Percentiles rank a stretch among this genome's conserved stretches.
phyloP scores from a whole-genome alignment of 2,329 filamentous ascomycete species.

The Periconia digitata region DNA sequence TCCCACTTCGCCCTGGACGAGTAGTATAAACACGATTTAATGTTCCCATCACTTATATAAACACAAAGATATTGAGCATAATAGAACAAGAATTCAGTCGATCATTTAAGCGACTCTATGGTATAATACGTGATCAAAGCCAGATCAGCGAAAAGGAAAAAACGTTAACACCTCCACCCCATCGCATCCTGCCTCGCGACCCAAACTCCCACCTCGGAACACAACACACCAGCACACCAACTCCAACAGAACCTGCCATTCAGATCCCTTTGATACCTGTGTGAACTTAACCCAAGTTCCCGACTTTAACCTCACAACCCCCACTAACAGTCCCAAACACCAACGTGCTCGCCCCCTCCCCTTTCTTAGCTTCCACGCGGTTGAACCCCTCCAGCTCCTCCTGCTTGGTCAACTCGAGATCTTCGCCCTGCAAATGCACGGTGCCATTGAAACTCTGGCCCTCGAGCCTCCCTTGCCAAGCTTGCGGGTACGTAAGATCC shows the following conservation, averaged over 20 bases:
- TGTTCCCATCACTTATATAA: no score
- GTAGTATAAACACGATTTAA: no score
- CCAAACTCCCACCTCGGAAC: no score
- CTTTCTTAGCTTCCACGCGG: slow-evolving; percentile 45
- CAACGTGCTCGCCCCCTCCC: slow-evolving; percentile 35
- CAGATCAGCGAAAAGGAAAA: background rate
- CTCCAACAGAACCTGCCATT: no score
- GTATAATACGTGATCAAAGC: slow-evolving; percentile 7
- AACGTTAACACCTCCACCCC: background rate
- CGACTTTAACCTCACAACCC: slow-evolving; percentile 34
- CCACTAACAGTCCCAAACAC: slow-evolving; percentile 38
- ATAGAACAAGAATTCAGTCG: background rate
- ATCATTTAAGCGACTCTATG: slow-evolving; percentile 3
- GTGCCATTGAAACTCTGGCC: slow-evolving; percentile 41
- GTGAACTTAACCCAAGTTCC: slow-evolving; percentile 18
- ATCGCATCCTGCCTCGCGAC: background rate
- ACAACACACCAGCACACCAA: background rate
- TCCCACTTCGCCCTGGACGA: no score
- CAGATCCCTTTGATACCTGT: no score
- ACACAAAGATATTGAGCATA: no score
- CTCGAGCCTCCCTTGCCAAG: slow-evolving; percentile 46
- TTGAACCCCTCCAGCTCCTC: slow-evolving; percentile 31
- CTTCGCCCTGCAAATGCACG: slow-evolving; percentile 42
- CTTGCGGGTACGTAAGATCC: slow-evolving; percentile 43
- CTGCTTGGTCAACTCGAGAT: slow-evolving; percentile 35